These are phyloP conservation scores for Candida nanaspora DNA, from an alignment of 805 yeast genomes.

Conservation along the genomic window DNA sequence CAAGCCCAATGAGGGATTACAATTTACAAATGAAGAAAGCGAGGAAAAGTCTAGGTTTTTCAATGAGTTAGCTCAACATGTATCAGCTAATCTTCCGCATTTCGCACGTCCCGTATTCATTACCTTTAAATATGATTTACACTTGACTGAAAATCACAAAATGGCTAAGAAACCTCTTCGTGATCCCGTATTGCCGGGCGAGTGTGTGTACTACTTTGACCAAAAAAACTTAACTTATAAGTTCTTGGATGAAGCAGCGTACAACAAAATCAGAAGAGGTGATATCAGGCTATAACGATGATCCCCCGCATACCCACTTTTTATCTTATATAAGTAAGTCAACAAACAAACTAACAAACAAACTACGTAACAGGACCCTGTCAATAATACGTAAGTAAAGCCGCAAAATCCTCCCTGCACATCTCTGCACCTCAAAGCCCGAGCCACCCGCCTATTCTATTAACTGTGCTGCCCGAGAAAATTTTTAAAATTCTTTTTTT, in stretches of 20 bases:
- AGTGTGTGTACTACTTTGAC: slow-evolving; percentile 15
- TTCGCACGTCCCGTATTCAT: slow-evolving; percentile 76
- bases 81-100: slow-evolving; percentile 46
- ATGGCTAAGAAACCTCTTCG: slow-evolving; percentile 55
- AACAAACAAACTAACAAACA: no score
- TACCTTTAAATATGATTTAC: slow-evolving; percentile 49
- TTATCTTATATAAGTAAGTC: no score
- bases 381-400: no score
- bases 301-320: no score
- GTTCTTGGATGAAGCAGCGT: not conserved
- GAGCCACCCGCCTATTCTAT: no score
- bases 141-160: slow-evolving; percentile 69
- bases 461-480: not conserved
- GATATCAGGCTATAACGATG: not conserved
- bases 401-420: no score
- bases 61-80: slow-evolving; percentile 25
- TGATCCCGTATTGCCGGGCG: slow-evolving; percentile 57
- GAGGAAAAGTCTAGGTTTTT: slow-evolving; percentile 24
- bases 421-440: no score
- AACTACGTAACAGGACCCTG: no score
- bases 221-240: slow-evolving; percentile 6
- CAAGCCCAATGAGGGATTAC: slow-evolving; percentile 28
- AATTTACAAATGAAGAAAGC: slow-evolving; percentile 15
- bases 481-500: no score
- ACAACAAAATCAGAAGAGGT: not conserved